These are phyloP conservation scores for Clohesyomyces aquaticus DNA, from an alignment of 495 filamentous ascomycete genomes.

Conservation along the genomic window DNA sequence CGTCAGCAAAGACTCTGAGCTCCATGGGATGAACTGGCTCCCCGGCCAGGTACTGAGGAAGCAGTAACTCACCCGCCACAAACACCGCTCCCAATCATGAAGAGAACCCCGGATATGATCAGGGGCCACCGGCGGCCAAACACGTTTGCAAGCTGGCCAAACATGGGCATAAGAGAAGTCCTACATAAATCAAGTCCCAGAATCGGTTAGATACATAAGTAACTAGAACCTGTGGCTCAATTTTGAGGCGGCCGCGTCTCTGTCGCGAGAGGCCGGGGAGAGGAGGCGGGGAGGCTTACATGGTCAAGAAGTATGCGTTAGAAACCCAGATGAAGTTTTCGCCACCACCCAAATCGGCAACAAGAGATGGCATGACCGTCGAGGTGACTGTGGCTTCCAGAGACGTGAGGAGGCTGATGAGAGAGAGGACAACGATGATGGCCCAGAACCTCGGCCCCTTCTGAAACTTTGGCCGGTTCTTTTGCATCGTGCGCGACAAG, in stretches of 20 bases:
- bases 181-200: no score
- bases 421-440: neutral
- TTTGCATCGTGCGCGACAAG: neutral
- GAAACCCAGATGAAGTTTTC: conserved; percentile 14
- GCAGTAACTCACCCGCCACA: neutral
- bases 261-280: no score
- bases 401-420: conserved; percentile 39
- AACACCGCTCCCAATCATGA: neutral
- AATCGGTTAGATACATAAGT: neutral
- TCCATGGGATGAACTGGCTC: neutral
- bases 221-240: no score
- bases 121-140: neutral
- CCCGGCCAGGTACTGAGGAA: neutral
- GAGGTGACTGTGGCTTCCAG: conserved; percentile 51
- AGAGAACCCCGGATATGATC: neutral
- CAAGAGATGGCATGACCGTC: conserved; percentile 51
- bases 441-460: neutral
- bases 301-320: conserved; percentile 12
- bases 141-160: neutral
- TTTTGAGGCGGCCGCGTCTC: no score
- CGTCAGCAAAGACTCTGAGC: neutral
- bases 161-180: neutral
- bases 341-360: conserved; percentile 42
- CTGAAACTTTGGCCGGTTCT: neutral
- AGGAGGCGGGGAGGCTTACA: neutral